Evolutionary conservation across 2,329 filamentous ascomycete species (phyloP), one percentile per base, ranked within the genome.

Genomic region (Tolypocladium paradoxum): DNA sequence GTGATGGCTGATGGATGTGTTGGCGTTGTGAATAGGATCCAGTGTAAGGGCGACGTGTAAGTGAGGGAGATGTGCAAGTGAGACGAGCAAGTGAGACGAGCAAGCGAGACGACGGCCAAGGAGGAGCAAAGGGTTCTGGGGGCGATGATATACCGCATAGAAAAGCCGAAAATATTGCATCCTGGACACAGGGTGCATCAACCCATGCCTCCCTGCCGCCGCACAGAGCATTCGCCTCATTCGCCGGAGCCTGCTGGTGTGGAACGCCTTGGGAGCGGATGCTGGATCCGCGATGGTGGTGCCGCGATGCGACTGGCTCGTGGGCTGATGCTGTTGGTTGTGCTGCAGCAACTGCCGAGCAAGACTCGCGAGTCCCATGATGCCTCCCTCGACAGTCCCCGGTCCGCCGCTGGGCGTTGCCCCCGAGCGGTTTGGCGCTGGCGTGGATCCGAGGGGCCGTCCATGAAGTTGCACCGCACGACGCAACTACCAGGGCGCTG

Each of bases 1-100:
- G 45, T 65, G 53, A 60, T n/a, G 11, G 2, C n/a, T 6, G 12
- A 5, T 1, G 27, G 6, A 12, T 34, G 5, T 20, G 40, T 36
- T n/a, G 12, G 34, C 31, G 48, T 3, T n/a, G 48, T 34, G 12
- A 7, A 24, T 18, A 20, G 43, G 12, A 18, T n/a, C 4, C 14
- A 14, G 18, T 31, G 14, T 12, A 8, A 9, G 36, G 4, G n/a
- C n/a, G 46, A 22, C 18, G 31, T 33, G 46, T 20, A 18, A 31
- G 16, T 33, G 14, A 22, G 7, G 3, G 29, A 4, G 6, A 18
- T 9, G 47, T 49, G 14, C 29, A 27, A 1, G 11, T 3, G 9
- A 16, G 11, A 24, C 20, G 11, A 22, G n/a, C n/a, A n/a, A n/a
- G n/a, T n/a, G 29, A 4, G 6, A 18, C 5, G 47, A 36, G 14